Conservation (phyloP, 164 flowering plant species). For the Vitis labrusca region DNA sequence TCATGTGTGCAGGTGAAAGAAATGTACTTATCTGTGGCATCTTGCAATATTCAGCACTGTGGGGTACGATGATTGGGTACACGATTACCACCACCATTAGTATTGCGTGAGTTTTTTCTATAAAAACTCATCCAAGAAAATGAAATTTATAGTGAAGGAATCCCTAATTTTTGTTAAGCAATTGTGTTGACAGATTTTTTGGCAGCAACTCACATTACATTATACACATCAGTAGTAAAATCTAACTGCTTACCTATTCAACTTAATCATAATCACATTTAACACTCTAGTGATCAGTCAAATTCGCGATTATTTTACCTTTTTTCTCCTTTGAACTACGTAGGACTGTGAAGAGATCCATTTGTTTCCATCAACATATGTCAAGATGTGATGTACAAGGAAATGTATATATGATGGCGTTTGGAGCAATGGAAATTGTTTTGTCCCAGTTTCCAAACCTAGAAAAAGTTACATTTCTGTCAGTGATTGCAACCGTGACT, state of each 20-base stretch:
- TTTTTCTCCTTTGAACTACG: background rate
- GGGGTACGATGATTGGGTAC: conserved; percentile 37
- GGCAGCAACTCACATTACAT: too few relatives aligned
- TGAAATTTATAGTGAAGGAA: too few relatives aligned
- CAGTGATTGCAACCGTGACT: conserved; percentile 35
- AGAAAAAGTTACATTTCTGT: conserved; percentile 39
- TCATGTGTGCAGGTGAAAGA: conserved; percentile 18
- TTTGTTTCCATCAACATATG: conserved; percentile 28
- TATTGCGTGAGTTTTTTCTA: conserved; percentile 28
- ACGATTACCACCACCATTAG: conserved; percentile 33
- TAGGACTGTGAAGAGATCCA: conserved; percentile 26
- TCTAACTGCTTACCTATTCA: background rate
- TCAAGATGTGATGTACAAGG: conserved; percentile 27
- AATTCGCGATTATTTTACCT: background rate
- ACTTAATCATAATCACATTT: background rate
- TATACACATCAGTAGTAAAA: too few relatives aligned
- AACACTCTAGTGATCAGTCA: too few relatives aligned
- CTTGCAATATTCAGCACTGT: conserved; percentile 23
- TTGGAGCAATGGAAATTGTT: conserved; percentile 33
- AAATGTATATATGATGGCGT: conserved; percentile 24
- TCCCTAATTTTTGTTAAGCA: too few relatives aligned
- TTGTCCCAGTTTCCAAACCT: conserved; percentile 42
- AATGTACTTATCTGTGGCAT: conserved; percentile 21
- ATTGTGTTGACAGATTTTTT: too few relatives aligned
- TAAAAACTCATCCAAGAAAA: too few relatives aligned